These are phyloP conservation scores for Pythium rhizo-oryzae DNA, from an alignment of 352 stramenopile species.

Conservation along the genomic window DNA sequence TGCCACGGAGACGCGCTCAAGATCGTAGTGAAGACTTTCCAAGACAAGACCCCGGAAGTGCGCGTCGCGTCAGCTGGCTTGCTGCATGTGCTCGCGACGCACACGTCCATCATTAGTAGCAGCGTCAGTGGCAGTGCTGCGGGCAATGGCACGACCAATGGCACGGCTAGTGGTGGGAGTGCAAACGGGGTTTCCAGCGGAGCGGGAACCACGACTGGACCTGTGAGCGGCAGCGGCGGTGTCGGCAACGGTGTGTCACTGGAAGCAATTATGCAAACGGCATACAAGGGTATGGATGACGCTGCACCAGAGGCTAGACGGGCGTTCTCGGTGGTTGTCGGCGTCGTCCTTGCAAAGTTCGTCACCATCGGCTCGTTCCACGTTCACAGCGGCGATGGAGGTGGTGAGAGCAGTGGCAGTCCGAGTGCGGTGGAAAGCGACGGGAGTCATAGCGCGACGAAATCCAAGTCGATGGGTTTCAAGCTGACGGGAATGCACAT, in stretches of 20 bases:
- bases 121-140: constrained; percentile 2
- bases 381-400: constrained; percentile 43
- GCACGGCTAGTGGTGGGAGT: background rate
- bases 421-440: constrained; percentile 6
- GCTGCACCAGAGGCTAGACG: constrained; percentile 56
- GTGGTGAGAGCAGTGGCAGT: constrained; percentile 12
- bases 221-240: background rate
- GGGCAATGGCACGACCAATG: background rate
- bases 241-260: constrained; percentile 41
- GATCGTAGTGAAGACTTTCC: constrained; percentile 64
- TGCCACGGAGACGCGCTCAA: constrained; percentile 74
- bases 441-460: constrained; percentile 23
- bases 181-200: constrained; percentile 11
- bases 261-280: constrained; percentile 71
- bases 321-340: constrained; percentile 67
- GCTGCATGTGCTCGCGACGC: constrained; percentile 62
- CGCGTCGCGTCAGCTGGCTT: constrained; percentile 59
- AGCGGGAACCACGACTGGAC: constrained; percentile 13
- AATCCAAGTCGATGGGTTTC: constrained; percentile 65
- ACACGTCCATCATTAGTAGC: constrained; percentile 39
- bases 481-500: constrained; percentile 65
- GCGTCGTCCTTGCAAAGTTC: constrained; percentile 80
- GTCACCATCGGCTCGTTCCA: constrained; percentile 53
- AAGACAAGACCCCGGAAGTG: constrained; percentile 82
- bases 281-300: constrained; percentile 82